phyloP scores from a whole-genome alignment of 495 filamentous ascomycete species.

The Bacidia gigantensis region DNA sequence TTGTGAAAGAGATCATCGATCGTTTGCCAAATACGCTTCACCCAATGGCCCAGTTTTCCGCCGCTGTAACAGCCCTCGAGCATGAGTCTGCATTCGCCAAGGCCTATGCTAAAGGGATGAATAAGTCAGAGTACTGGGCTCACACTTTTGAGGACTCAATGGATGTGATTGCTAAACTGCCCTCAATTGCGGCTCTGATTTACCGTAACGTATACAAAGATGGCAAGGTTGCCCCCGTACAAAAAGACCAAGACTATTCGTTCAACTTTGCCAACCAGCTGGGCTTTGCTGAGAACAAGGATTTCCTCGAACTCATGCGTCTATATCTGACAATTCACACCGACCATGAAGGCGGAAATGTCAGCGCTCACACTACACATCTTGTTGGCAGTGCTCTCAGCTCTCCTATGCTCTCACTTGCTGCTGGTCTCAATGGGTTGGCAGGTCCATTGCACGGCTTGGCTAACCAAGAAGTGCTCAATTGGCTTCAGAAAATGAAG shows the following conservation, averaged over 20 bases:
- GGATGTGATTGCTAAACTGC: constrained; percentile 99
- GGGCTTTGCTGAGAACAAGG: constrained; percentile 84
- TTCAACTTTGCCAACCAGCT: constrained; percentile 99
- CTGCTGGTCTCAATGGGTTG: constrained; percentile 93
- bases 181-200: constrained; percentile 92
- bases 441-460: constrained; percentile 97
- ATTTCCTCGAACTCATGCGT: constrained; percentile 96
- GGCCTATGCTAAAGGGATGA: constrained; percentile 95
- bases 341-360: constrained; percentile 98
- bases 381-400: constrained; percentile 92
- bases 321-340: constrained; percentile 99
- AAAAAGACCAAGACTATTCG: constrained; percentile 96
- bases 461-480: constrained; percentile 97
- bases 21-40: constrained; percentile 96
- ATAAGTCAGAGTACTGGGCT: constrained; percentile 98
- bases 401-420: constrained; percentile 91
- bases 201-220: constrained; percentile 99
- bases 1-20: constrained; percentile 97
- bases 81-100: constrained; percentile 94
- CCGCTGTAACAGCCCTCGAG: constrained; percentile 95
- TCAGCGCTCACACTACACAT: constrained; percentile 95
- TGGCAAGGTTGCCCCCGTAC: constrained; percentile 86
- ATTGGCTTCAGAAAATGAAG: constrained; percentile 99
- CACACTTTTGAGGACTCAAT: constrained; percentile 99
- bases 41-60: constrained; percentile 98